Evolutionary conservation across 495 filamentous ascomycete genomes (phyloP), one percentile per base, ranked within the genome.

Genomic region (Penicillium pulvis): DNA sequence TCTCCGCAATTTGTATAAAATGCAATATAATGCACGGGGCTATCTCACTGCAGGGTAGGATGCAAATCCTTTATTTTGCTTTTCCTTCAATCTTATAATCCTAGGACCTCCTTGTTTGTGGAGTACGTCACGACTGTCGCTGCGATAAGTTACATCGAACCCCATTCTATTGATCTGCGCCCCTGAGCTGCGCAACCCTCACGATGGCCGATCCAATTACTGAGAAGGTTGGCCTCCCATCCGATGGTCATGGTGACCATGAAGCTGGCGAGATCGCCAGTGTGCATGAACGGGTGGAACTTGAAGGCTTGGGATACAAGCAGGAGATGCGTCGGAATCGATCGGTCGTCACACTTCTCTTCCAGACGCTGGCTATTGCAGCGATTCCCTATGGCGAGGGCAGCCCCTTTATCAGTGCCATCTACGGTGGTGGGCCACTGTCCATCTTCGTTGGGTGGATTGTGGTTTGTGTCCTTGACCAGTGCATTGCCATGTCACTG

Each of bases 301-400:
- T 76, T n/a, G 67, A 74, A 12, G 52, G 64, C 17, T 45, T 77
- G 20, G 75, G 75, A 8, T 79, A 79, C 62, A 68, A 67, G 47
- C 65, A 70, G 51, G 72, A 76, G 53, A 61, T 79, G 28, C 67
- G 56, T 6, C 73, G 75, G 19, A 79, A 77, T 20, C 68, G 75
- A 23, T 75, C 72, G 6, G 55, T 73, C 16, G 36, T 70, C 50
- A 77, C 73, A 0, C 70, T 77, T 0, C 63, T 76, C 30, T 76
- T 75, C 59, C 65, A 68, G 64, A 63, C 69, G 1, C 64, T 78
- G 9, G 71, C 74, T 35, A 76, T 78, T 12, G 72, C 72, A 8
- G 77, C 75, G 35, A 78, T 80, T 30, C 79, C 79, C 28, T 81
- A 73, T 47, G 78, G 77, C 14, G 78, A 80, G 58, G 78, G 79